These are phyloP conservation scores for Aplosporella prunicola DNA, from an alignment of 2,329 filamentous ascomycete genomes.

Conservation along the genomic window DNA sequence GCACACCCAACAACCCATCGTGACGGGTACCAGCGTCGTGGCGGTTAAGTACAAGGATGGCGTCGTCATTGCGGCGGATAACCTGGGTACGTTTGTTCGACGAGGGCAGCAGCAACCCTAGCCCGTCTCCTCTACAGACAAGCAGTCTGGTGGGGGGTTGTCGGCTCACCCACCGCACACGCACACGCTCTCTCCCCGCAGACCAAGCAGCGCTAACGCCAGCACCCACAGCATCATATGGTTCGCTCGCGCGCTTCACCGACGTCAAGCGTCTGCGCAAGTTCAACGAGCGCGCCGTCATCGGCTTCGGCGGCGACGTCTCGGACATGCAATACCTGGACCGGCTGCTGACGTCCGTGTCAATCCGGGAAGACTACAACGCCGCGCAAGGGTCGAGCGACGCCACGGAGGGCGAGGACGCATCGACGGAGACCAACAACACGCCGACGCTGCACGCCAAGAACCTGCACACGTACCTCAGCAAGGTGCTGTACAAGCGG, in stretches of 20 bases:
- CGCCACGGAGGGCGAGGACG: conserved; percentile 22
- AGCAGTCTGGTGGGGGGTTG: conserved; percentile 11
- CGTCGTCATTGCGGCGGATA: conserved; percentile 94
- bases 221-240: conserved; percentile 74
- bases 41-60: conserved; percentile 94
- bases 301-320: conserved; percentile 94
- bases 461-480: conserved; percentile 93
- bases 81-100: conserved; percentile 69
- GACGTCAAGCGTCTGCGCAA: conserved; percentile 90
- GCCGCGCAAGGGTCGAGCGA: conserved; percentile 15
- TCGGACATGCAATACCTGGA: conserved; percentile 99
- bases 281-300: conserved; percentile 73
- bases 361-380: conserved; percentile 81
- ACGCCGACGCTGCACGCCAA: conserved; percentile 61
- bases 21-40: conserved; percentile 92
- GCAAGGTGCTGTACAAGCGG: conserved; percentile 92
- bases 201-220: not conserved
- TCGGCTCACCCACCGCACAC: not conserved
- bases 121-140: conserved; percentile 3
- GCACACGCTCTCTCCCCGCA: not conserved
- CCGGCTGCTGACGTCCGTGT: conserved; percentile 76
- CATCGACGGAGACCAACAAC: conserved; percentile 14
- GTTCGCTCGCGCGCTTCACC: conserved; percentile 87
- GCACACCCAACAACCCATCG: conserved; percentile 85
- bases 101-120: not conserved